phyloP scores from a whole-genome alignment of 1,284 basidiomycete species.

The Tranzscheliella williamsii region DNA sequence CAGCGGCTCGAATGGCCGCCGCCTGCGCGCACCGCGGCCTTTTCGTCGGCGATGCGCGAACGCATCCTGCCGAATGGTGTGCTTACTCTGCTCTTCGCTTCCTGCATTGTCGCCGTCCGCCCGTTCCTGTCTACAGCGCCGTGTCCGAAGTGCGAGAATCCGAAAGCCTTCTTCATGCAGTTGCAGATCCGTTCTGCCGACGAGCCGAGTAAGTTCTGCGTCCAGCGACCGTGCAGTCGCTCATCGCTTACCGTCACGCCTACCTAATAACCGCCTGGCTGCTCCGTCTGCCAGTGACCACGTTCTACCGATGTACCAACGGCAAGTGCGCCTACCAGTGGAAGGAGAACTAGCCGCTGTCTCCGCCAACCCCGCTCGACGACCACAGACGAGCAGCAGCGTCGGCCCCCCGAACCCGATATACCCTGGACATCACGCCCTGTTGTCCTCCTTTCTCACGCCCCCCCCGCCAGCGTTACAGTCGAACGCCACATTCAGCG shows the following conservation, averaged over 20 bases:
- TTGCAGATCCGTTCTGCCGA: constrained; percentile 88
- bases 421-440: no score
- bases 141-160: constrained; percentile 88
- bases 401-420: no score
- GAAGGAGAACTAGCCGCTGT: constrained; percentile 46
- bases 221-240: neutral
- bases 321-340: constrained; percentile 51
- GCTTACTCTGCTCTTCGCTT: neutral
- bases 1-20: no score
- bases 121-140: constrained; percentile 16
- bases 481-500: no score
- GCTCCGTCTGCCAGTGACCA: constrained; percentile 45
- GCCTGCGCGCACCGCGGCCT: no score
- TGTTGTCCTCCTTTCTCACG: no score
- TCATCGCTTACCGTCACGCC: neutral
- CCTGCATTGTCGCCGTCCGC: neutral
- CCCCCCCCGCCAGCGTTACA: no score
- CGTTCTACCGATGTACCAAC: constrained; percentile 56
- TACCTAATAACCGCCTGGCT: neutral
- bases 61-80: no score
- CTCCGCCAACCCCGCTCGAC: no score
- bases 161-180: constrained; percentile 90
- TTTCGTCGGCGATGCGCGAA: no score
- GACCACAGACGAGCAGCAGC: no score
- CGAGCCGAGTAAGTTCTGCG: constrained; percentile 56